These are phyloP conservation scores for Geosmithia putterillii DNA, from an alignment of 2,329 filamentous ascomycete genomes.

Conservation along the genomic window DNA sequence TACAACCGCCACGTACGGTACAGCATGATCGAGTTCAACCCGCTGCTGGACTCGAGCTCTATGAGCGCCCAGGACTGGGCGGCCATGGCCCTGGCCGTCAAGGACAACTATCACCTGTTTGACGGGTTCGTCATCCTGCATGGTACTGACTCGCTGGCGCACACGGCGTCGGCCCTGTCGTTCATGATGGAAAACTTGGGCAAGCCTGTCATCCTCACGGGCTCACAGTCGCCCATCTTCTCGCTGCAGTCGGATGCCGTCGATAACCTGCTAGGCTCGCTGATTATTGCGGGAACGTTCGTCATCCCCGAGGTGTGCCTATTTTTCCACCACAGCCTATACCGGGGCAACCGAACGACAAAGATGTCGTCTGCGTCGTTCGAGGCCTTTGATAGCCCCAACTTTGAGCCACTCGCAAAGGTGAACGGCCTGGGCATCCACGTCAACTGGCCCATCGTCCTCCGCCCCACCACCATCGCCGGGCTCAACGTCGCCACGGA, in stretches of 20 bases:
- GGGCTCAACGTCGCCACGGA: constrained; percentile 63
- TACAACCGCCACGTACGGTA: constrained; percentile 77
- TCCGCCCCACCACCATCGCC: constrained; percentile 60
- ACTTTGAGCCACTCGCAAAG: constrained; percentile 66
- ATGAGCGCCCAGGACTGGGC: constrained; percentile 82
- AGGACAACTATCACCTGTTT: constrained; percentile 76
- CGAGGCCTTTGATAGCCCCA: constrained; percentile 81
- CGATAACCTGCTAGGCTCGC: constrained; percentile 76
- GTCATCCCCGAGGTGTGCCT: constrained; percentile 87
- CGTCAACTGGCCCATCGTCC: constrained; percentile 68
- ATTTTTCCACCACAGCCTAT: constrained; percentile 87
- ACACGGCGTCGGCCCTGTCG: constrained; percentile 79
- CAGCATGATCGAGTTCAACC: constrained; percentile 71
- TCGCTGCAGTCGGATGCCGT: constrained; percentile 84
- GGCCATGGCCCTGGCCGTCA: constrained; percentile 67
- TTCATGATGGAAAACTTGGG: constrained; percentile 89
- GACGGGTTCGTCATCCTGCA: constrained; percentile 88
- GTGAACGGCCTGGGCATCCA: constrained; percentile 72
- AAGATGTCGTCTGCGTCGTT: constrained; percentile 83
- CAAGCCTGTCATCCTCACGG: constrained; percentile 82
- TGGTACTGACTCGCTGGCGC: constrained; percentile 80
- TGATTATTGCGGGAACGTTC: constrained; percentile 86
- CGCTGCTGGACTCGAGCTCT: constrained; percentile 78
- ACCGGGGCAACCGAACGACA: constrained; percentile 76
- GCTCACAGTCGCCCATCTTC: constrained; percentile 75